Evolutionary conservation across 2,329 filamentous ascomycete species (phyloP).

Genomic region (Elsinoe ampelina): DNA sequence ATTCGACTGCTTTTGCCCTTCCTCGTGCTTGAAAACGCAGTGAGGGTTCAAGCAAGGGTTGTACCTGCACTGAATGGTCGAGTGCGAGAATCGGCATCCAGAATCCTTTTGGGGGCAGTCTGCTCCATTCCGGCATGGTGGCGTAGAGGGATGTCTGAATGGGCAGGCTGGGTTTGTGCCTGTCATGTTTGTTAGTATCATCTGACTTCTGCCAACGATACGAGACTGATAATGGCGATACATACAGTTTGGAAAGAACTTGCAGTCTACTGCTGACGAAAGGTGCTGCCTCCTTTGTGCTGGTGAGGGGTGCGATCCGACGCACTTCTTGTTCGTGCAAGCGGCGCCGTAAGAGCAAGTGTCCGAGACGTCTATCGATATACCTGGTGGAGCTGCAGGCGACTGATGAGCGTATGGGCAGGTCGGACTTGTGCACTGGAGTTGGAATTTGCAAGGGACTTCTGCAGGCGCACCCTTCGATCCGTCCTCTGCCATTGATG

Average conservation of each 20-base stretch:
- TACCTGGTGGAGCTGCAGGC: constrained; percentile 71
- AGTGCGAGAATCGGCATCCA: constrained; percentile 84
- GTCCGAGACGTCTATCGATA: constrained; percentile 68
- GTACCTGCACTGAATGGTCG: constrained; percentile 77
- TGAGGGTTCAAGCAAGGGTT: constrained; percentile 82
- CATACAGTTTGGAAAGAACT: constrained; percentile 75
- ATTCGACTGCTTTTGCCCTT: constrained; percentile 73
- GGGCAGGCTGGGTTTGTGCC: constrained; percentile 70
- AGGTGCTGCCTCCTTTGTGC: constrained; percentile 58
- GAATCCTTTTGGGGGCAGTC: constrained; percentile 53
- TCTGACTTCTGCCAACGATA: background rate
- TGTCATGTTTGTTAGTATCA: background rate
- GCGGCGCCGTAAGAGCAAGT: constrained; percentile 76
- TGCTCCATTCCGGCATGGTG: constrained; percentile 80
- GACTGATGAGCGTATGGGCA: constrained; percentile 94
- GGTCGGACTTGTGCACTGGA: constrained; percentile 76
- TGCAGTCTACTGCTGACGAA: constrained; percentile 75
- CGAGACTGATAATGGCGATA: background rate
- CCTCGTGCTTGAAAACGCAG: constrained; percentile 82
- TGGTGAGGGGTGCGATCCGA: constrained; percentile 83
- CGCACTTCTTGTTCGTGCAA: constrained; percentile 94
- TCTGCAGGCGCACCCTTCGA: constrained; percentile 41
- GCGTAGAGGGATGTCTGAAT: constrained; percentile 81
- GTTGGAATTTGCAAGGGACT: constrained; percentile 79
- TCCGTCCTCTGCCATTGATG: constrained; percentile 51